A percentile compares a stretch with the other conserved stretches of the same genome.
Evolutionary conservation across 2,329 filamentous ascomycete genomes (phyloP).

Genomic region (Paramyrothecium roridum): DNA sequence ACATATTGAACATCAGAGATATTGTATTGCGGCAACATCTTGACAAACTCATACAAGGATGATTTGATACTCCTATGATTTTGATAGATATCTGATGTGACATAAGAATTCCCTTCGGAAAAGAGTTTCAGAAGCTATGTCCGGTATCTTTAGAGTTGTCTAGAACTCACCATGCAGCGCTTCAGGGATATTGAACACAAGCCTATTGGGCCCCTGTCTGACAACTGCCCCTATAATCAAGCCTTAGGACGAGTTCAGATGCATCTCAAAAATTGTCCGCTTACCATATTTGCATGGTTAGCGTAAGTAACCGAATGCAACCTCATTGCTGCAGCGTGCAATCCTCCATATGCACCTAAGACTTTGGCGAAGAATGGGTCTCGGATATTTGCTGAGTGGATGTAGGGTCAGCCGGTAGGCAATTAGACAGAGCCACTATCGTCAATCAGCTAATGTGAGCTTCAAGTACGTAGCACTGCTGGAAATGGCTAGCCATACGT

Average conservation of each 20-base stretch:
- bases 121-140: background rate
- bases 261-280: background rate
- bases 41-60: background rate
- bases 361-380: background rate
- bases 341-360: background rate
- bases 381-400: background rate
- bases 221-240: too few relatives aligned
- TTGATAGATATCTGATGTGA: background rate
- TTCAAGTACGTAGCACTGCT: too few relatives aligned
- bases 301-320: background rate
- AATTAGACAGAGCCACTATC: too few relatives aligned
- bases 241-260: background rate
- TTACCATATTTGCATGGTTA: background rate
- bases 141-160: background rate
- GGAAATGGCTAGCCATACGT: too few relatives aligned
- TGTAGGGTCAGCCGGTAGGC: too few relatives aligned
- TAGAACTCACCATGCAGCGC: background rate
- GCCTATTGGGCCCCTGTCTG: background rate
- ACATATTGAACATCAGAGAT: constrained; percentile 5
- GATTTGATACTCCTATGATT: background rate
- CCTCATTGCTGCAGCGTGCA: background rate
- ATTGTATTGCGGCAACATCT: background rate
- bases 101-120: background rate
- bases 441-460: too few relatives aligned
- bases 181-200: background rate